phyloP scores from a whole-genome alignment of 495 filamentous ascomycete genomes.

The Aspergillus affinis region DNA sequence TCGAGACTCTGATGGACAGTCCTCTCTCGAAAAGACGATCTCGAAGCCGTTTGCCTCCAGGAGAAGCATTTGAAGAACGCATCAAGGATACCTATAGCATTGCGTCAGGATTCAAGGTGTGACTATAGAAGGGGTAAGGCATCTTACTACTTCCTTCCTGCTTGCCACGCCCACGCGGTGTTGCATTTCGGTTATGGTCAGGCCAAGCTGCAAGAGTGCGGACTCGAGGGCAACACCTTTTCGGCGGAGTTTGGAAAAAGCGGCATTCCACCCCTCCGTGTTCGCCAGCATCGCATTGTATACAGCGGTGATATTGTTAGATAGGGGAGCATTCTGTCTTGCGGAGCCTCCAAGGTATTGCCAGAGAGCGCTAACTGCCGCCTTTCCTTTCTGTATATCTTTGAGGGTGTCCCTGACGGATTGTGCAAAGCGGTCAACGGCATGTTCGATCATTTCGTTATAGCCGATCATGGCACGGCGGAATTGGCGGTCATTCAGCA shows the following conservation, averaged over 20 bases:
- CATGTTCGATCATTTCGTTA: slow-evolving; percentile 89
- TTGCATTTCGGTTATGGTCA: slow-evolving; percentile 76
- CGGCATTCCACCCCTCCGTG: slow-evolving; percentile 79
- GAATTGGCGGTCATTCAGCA: slow-evolving; percentile 83
- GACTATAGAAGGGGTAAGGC: background rate
- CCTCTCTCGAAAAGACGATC: slow-evolving; percentile 27
- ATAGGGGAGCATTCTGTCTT: slow-evolving; percentile 50
- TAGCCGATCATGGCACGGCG: slow-evolving; percentile 77
- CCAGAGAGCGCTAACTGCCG: slow-evolving; percentile 72
- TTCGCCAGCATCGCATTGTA: slow-evolving; percentile 81
- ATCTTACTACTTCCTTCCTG: slow-evolving; percentile 54
- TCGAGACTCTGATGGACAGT: slow-evolving; percentile 6
- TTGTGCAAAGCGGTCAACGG: slow-evolving; percentile 71
- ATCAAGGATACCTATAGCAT: slow-evolving; percentile 24
- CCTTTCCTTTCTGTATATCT: slow-evolving; percentile 76
- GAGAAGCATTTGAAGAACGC: slow-evolving; percentile 9
- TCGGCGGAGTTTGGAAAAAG: slow-evolving; percentile 66
- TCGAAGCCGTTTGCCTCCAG: slow-evolving; percentile 23
- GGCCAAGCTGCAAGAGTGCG: slow-evolving; percentile 60
- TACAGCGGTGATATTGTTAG: slow-evolving; percentile 56
- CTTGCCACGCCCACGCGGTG: slow-evolving; percentile 71
- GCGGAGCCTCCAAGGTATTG: slow-evolving; percentile 67
- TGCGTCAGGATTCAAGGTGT: background rate
- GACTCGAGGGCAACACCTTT: slow-evolving; percentile 61
- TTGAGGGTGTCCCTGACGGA: slow-evolving; percentile 72